Base-by-base conservation (phyloP, 345 rosid species). In the Bruguiera gymnorhiza region DNA sequence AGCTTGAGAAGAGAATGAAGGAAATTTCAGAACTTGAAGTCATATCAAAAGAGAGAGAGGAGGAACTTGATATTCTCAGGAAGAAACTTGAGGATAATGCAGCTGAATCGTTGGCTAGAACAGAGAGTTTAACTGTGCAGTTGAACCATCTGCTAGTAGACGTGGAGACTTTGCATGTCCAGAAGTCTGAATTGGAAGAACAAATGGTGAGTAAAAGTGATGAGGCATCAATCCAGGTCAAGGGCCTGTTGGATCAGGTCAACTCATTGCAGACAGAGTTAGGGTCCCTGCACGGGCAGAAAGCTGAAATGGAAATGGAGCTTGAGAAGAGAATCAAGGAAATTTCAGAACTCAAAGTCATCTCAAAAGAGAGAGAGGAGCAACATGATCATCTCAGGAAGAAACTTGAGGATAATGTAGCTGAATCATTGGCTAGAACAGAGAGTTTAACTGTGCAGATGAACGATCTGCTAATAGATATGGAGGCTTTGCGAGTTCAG, bases 361-460 rank as follows among this genome's bases (percentile, higher is more conserved):
- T 74, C 43, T 73, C 79, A 7, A 72, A 80, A 59, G 84, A 78
- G 75, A 86, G 78, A 73, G 88, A 68, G 73, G 78, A 76, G 58
- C 86, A 86, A 68, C 72, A 88, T 56, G 79, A 86, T 69, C 62
- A 72, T 79, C 74, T 86, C 21, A 61, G 52, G 51, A 85, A 84
- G 80, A 80, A 82, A 78, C 76, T 90, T 5, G 87, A 87, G 81
- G 87, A 83, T 53, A 79, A 67, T 61, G 83, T 83, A 77, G 80
- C 70, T 54, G 85, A 85, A 81, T 83, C 86, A 15, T 75, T 77
- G 58, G 84, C 87, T 43, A 81, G 75, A 77, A 70, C 54, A 23
- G 90, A 86, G 78, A 87, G 78, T 60, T 80, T 90, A 88, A 84
- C 81, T 26, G 66, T 58, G 48, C 88, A 83, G 75, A 31, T 86